Evolutionary conservation across 1,139 yeast genomes (phyloP).

Genomic region (Blastobotrys raffinosifermentans): DNA sequence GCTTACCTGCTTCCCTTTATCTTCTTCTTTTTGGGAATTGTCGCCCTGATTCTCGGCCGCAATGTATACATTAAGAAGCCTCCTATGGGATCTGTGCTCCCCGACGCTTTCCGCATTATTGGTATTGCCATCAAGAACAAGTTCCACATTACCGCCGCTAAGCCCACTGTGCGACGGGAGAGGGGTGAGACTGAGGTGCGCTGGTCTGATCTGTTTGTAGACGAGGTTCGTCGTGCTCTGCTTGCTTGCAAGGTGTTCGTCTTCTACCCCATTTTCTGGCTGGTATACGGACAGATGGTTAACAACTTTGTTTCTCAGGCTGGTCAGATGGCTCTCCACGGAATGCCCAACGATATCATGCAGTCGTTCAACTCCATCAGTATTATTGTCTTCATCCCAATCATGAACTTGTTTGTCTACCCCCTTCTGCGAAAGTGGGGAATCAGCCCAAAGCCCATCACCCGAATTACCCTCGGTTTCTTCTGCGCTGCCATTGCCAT

Average conservation of each 20-base stretch:
- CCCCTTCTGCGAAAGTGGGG: conserved; percentile 49
- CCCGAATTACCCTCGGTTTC: conserved; percentile 73
- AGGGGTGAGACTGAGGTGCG: conserved; percentile 42
- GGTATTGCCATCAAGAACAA: conserved; percentile 45
- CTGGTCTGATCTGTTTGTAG: conserved; percentile 59
- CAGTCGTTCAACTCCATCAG: conserved; percentile 58
- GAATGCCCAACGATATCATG: conserved; percentile 61
- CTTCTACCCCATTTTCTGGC: conserved; percentile 61
- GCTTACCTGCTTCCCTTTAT: conserved; percentile 66
- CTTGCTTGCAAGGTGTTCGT: conserved; percentile 59
- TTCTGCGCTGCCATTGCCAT: conserved; percentile 63
- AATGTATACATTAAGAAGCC: conserved; percentile 54
- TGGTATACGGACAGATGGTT: conserved; percentile 61
- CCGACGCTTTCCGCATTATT: conserved; percentile 48
- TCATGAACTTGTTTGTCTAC: conserved; percentile 48
- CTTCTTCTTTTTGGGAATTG: conserved; percentile 53
- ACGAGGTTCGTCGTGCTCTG: conserved; percentile 53
- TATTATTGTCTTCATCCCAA: conserved; percentile 56
- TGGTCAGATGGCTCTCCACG: conserved; percentile 56
- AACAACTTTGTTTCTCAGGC: conserved; percentile 63
- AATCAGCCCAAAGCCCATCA: conserved; percentile 44
- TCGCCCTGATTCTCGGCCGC: conserved; percentile 50
- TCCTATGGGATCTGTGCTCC: conserved; percentile 57
- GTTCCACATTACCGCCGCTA: conserved; percentile 49
- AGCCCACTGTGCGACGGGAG: conserved; percentile 42